phyloP scores from a whole-genome alignment of 768 basidiomycete species.

The Pulveroboletus ravenelii region DNA sequence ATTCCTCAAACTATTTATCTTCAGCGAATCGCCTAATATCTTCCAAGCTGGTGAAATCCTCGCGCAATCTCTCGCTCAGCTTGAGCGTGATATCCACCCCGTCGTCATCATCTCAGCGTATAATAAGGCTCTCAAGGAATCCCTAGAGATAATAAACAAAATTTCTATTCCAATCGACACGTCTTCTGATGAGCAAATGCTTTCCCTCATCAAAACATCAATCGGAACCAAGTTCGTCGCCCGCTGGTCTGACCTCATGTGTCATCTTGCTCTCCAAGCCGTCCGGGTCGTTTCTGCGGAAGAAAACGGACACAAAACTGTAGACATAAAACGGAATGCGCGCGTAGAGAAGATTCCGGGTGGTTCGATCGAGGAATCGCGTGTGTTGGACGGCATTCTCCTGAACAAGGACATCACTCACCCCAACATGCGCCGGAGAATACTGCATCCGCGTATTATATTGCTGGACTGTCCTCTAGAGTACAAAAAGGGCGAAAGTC shows the following conservation, averaged over 20 bases:
- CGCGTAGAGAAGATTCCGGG: slow-evolving; percentile 97
- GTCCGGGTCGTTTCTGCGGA: slow-evolving; percentile 84
- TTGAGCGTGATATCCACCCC: slow-evolving; percentile 96
- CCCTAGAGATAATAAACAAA: slow-evolving; percentile 79
- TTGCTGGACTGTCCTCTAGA: slow-evolving; percentile 93
- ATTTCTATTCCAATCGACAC: slow-evolving; percentile 91
- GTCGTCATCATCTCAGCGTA: slow-evolving; percentile 98
- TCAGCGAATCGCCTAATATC: background rate
- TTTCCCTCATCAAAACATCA: slow-evolving; percentile 94
- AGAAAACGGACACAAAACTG: slow-evolving; percentile 73
- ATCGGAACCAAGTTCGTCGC: slow-evolving; percentile 98
- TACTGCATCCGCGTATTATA: slow-evolving; percentile 83
- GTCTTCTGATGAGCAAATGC: slow-evolving; percentile 83
- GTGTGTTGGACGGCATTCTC: slow-evolving; percentile 88
- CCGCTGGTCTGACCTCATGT: slow-evolving; percentile 98
- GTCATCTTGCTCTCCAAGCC: slow-evolving; percentile 86
- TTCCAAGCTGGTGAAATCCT: slow-evolving; percentile 88
- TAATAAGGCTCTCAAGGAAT: slow-evolving; percentile 92
- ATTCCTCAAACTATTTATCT: slow-evolving; percentile 15
- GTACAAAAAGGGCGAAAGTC: slow-evolving; percentile 98
- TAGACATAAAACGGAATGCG: slow-evolving; percentile 98
- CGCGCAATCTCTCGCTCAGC: slow-evolving; percentile 86
- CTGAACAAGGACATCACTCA: slow-evolving; percentile 99
- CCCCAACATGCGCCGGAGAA: slow-evolving; percentile 91
- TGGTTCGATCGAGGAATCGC: slow-evolving; percentile 91